Percentiles rank a stretch among this genome's conserved stretches.
Conservation (phyloP, 148 eudicot species). For the Euryodendron excelsum region DNA sequence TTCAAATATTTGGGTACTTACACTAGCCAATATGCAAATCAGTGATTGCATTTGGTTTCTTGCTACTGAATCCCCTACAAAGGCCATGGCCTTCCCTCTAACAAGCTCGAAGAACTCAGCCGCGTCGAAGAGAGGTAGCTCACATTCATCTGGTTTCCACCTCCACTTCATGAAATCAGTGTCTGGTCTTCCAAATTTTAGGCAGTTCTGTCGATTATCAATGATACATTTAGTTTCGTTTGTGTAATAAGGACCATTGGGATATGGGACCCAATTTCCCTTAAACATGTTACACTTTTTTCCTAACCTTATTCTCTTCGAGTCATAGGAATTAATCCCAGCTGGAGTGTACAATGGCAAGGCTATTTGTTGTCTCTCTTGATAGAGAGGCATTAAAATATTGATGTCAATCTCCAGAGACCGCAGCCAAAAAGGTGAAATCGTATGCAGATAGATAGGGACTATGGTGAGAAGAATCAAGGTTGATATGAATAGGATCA, state of each 20-base stretch:
- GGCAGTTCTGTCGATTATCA: constrained; percentile 41
- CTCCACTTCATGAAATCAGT: constrained; percentile 44
- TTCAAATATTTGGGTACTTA: too few relatives aligned
- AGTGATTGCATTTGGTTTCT: constrained; percentile 56
- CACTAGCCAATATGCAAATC: constrained; percentile 38
- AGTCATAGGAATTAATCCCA: too few relatives aligned
- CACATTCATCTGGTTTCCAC: constrained; percentile 51
- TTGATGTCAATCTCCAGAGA: neutral
- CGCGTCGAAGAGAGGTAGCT: constrained; percentile 37
- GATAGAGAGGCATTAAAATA: too few relatives aligned
- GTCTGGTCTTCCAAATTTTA: constrained; percentile 47
- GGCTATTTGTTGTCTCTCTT: too few relatives aligned
- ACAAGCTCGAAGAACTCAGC: constrained; percentile 29
- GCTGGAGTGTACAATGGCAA: too few relatives aligned
- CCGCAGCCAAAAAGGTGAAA: neutral
- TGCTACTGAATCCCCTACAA: constrained; percentile 55
- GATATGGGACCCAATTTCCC: constrained; percentile 46
- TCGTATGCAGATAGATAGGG: neutral
- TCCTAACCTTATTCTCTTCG: too few relatives aligned
- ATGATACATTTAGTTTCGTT: constrained; percentile 29
- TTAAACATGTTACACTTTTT: constrained; percentile 40
- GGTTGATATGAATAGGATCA: neutral
- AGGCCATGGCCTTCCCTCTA: constrained; percentile 41
- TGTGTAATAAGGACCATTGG: constrained; percentile 33
- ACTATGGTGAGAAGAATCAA: constrained; percentile 8